A percentile compares a stretch with the other conserved stretches of the same genome.
These are phyloP conservation scores for Dryadomyces sulphureus DNA, from an alignment of 2,329 filamentous ascomycete species.

Conservation along the genomic window DNA sequence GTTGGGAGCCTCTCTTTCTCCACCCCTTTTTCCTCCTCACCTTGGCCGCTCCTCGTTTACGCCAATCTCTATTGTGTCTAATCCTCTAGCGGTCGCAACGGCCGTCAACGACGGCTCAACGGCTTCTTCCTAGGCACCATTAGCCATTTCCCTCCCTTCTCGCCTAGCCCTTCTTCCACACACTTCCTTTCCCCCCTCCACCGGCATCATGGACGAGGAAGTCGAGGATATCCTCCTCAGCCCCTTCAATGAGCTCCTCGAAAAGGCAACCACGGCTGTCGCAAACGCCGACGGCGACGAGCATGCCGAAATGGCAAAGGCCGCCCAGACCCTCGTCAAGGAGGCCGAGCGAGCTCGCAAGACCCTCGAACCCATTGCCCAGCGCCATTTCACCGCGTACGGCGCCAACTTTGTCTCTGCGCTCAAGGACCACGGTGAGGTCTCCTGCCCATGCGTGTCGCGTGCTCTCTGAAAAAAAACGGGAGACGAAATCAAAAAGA, in stretches of 20 bases:
- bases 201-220: slow-evolving; percentile 12
- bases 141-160: not conserved
- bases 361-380: slow-evolving; percentile 35
- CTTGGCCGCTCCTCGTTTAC: too few species aligned
- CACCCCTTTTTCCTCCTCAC: not conserved
- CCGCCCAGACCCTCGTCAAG: slow-evolving; percentile 22
- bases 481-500: too few species aligned
- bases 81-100: too few species aligned
- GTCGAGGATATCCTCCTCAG: slow-evolving; percentile 27
- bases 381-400: slow-evolving; percentile 31
- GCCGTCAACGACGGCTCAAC: too few species aligned
- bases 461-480: too few species aligned
- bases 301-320: slow-evolving; percentile 31
- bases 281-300: slow-evolving; percentile 28
- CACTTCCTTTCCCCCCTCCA: not conserved
- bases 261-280: slow-evolving; percentile 31
- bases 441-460: too few species aligned
- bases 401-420: slow-evolving; percentile 33
- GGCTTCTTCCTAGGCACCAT: too few species aligned
- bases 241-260: slow-evolving; percentile 37
- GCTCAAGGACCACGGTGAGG: slow-evolving; percentile 37
- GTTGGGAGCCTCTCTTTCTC: not conserved
- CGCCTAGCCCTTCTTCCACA: not conserved
- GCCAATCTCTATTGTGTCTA: too few species aligned
- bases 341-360: slow-evolving; percentile 25